phyloP scores from a whole-genome alignment of 495 filamentous ascomycete genomes.

The Platismatia glauca region DNA sequence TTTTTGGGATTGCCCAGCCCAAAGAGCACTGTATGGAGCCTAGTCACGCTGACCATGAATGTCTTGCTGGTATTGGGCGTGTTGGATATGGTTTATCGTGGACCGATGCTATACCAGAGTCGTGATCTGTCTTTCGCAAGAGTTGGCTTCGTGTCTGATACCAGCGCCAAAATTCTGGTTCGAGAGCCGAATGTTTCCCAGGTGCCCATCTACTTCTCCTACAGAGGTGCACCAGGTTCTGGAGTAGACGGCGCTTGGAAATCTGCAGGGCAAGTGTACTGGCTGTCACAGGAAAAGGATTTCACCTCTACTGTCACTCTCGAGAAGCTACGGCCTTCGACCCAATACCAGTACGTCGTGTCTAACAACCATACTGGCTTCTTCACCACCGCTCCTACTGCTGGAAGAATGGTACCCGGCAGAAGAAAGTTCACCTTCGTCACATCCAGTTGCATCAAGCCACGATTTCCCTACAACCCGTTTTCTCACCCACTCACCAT shows the following conservation, averaged over 20 bases:
- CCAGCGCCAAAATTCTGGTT: slow-evolving; percentile 69
- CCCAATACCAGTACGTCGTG: slow-evolving; percentile 68
- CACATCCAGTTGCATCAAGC: slow-evolving; percentile 84
- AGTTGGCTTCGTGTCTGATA: slow-evolving; percentile 76
- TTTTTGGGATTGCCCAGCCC: slow-evolving; percentile 70
- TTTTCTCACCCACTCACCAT: slow-evolving; percentile 73
- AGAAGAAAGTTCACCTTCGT: slow-evolving; percentile 70
- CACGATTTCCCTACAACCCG: slow-evolving; percentile 78
- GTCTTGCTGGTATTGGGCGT: slow-evolving; percentile 52
- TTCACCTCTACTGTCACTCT: slow-evolving; percentile 61
- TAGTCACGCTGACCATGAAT: slow-evolving; percentile 64
- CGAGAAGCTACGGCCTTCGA: slow-evolving; percentile 46
- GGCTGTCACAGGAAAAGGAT: slow-evolving; percentile 67
- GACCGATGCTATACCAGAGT: slow-evolving; percentile 53
- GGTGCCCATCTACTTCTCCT: slow-evolving; percentile 64
- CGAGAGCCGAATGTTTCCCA: slow-evolving; percentile 70
- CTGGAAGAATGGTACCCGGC: slow-evolving; percentile 46
- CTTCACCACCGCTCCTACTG: slow-evolving; percentile 62
- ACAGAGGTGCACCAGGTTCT: slow-evolving; percentile 34
- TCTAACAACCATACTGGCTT: slow-evolving; percentile 76
- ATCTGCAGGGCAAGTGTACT: slow-evolving; percentile 51
- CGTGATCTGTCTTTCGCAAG: slow-evolving; percentile 75
- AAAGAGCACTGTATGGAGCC: slow-evolving; percentile 44
- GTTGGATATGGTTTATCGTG: slow-evolving; percentile 66
- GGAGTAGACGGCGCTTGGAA: slow-evolving; percentile 45